phyloP scores from a whole-genome alignment of 139 green algal species.

The Gonium pectorale region DNA sequence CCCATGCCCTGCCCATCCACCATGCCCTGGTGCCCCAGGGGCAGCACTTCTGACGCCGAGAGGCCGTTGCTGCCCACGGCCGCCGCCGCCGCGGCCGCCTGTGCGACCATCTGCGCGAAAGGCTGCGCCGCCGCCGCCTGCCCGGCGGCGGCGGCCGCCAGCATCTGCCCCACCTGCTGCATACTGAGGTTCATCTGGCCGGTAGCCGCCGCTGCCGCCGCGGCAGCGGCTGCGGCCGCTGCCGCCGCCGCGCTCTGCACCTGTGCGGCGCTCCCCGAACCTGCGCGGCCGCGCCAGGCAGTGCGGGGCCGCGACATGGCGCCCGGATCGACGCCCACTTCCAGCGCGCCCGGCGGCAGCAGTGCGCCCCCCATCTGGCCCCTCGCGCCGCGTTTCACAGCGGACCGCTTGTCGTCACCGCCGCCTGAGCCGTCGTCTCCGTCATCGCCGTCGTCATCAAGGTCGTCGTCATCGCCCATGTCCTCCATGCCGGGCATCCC shows the following conservation, averaged over 20 bases:
- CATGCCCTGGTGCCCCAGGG: neutral
- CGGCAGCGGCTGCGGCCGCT: neutral
- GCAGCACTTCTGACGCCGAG: neutral
- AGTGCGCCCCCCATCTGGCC: neutral
- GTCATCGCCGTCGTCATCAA: neutral
- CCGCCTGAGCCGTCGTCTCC: neutral
- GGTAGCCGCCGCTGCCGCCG: neutral
- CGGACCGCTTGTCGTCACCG: neutral
- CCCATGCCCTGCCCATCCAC: neutral
- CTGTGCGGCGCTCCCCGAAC: neutral
- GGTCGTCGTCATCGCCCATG: neutral
- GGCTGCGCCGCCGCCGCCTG: neutral
- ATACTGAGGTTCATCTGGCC: neutral
- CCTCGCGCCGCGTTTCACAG: neutral
- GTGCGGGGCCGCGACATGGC: neutral
- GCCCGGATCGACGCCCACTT: constrained; percentile 30
- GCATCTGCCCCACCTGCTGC: constrained; percentile 25
- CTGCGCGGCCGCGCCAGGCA: constrained; percentile 6
- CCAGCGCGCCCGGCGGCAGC: constrained; percentile 7
- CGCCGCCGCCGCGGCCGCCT: neutral
- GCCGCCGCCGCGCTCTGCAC: neutral
- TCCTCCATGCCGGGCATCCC: neutral
- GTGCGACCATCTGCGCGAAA: constrained; percentile 17
- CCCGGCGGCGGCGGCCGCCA: neutral
- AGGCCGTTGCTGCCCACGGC: constrained; percentile 1